Conservation (phyloP, 192 early-diverging fungal genomes). For the Lunasporangiospora selenospora region DNA sequence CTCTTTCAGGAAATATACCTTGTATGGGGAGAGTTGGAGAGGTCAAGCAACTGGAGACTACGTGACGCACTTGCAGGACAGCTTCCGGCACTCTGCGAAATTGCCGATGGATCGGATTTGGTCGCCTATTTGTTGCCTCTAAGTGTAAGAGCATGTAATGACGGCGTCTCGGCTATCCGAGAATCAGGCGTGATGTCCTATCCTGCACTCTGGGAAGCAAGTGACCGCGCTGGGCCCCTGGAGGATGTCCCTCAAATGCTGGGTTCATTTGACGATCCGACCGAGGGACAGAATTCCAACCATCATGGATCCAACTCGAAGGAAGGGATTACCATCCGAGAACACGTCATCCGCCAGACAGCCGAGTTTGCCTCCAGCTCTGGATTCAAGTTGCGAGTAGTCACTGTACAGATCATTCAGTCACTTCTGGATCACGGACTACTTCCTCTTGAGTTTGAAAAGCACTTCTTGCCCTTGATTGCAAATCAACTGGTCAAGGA, state of each 20-base stretch:
- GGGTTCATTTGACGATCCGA: not conserved
- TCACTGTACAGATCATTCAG: slow-evolving; percentile 68
- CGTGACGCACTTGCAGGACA: slow-evolving; percentile 70
- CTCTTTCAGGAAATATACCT: slow-evolving; percentile 68
- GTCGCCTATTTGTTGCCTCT: slow-evolving; percentile 70
- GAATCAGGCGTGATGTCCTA: slow-evolving; percentile 42
- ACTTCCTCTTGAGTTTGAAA: slow-evolving; percentile 67
- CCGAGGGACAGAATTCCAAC: no score
- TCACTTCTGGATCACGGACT: slow-evolving; percentile 67
- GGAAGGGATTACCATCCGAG: slow-evolving; percentile 28
- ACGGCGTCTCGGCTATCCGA: slow-evolving; percentile 51
- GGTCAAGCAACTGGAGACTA: slow-evolving; percentile 67
- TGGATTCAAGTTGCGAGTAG: slow-evolving; percentile 36
- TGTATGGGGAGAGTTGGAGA: slow-evolving; percentile 64
- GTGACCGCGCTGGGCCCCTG: not conserved
- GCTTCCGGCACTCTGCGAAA: slow-evolving; percentile 60
- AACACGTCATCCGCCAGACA: slow-evolving; percentile 29
- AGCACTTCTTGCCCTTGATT: slow-evolving; percentile 70
- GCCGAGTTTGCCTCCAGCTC: slow-evolving; percentile 36
- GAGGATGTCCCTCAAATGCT: no score
- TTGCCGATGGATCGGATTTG: slow-evolving; percentile 63
- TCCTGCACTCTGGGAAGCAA: not conserved
- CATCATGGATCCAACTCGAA: no score
- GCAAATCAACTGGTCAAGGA: slow-evolving; percentile 61
- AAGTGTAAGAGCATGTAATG: slow-evolving; percentile 53